These are phyloP conservation scores for Diaporthe aspalathi DNA, from an alignment of 2,329 filamentous ascomycete species.

Conservation along the genomic window DNA sequence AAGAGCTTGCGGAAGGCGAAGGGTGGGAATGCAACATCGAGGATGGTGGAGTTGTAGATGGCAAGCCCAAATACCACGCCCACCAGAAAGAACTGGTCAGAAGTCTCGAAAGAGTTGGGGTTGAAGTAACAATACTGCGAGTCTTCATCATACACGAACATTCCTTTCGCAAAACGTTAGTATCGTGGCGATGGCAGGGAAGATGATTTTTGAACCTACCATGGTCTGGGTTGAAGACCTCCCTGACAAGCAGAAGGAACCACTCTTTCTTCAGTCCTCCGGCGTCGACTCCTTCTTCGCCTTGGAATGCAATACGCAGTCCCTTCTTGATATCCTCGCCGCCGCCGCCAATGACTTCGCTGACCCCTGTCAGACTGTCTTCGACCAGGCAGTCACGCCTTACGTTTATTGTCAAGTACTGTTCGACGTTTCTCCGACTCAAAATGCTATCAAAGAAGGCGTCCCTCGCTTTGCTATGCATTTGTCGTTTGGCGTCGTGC, in stretches of 20 bases:
- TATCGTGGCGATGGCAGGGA: not conserved
- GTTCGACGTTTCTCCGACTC: slow-evolving; percentile 77
- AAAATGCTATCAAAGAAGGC: slow-evolving; percentile 93
- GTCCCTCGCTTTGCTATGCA: slow-evolving; percentile 88
- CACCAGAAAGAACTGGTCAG: slow-evolving; percentile 91
- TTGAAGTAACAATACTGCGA: slow-evolving; percentile 95
- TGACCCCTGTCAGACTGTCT: slow-evolving; percentile 86
- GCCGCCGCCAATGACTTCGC: slow-evolving; percentile 83
- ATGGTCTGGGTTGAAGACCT: slow-evolving; percentile 91
- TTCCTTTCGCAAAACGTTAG: slow-evolving; percentile 62
- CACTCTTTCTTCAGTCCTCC: slow-evolving; percentile 93
- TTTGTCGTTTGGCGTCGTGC: slow-evolving; percentile 87
- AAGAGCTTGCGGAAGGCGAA: slow-evolving; percentile 92
- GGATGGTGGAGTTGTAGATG: slow-evolving; percentile 94
- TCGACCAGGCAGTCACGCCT: slow-evolving; percentile 88
- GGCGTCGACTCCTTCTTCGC: slow-evolving; percentile 91
- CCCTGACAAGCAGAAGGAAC: slow-evolving; percentile 88
- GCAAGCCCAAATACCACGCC: slow-evolving; percentile 89
- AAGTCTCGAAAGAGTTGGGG: slow-evolving; percentile 87
- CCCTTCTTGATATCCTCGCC: slow-evolving; percentile 92
- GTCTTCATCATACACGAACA: slow-evolving; percentile 93
- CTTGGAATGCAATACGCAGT: slow-evolving; percentile 84
- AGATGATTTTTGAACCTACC: slow-evolving; percentile 67
- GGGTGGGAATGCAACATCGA: slow-evolving; percentile 87
- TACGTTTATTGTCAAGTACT: slow-evolving; percentile 81